A percentile compares a stretch with the other conserved stretches of the same genome.
Conservation (phyloP, 2,329 filamentous ascomycete species). For the Cercospora zeae-maydis region DNA sequence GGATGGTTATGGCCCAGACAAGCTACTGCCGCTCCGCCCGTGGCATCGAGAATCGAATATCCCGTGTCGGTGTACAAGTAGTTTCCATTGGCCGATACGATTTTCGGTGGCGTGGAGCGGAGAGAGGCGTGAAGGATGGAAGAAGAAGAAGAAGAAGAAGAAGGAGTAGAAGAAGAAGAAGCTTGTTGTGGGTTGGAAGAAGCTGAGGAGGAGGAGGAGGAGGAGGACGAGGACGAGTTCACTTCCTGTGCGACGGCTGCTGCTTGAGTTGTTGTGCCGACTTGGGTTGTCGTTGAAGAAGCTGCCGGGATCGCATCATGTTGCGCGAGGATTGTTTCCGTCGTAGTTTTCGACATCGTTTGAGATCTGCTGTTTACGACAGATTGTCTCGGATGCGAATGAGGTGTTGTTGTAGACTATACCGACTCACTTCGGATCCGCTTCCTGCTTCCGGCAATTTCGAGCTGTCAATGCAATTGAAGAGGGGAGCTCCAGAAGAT, state of each 20-base stretch:
- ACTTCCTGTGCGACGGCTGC: not conserved
- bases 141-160: not conserved
- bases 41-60: slow-evolving; percentile 63
- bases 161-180: too few relatives aligned
- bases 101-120: slow-evolving; percentile 43
- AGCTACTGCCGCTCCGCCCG: slow-evolving; percentile 67
- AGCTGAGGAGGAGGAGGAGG: slow-evolving; percentile 16
- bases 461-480: not conserved
- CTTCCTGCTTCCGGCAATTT: not conserved
- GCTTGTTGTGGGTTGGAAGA: slow-evolving; percentile 39
- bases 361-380: not conserved
- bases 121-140: slow-evolving; percentile 51
- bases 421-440: not conserved
- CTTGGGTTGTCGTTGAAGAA: not conserved
- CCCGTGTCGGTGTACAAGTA: slow-evolving; percentile 51
- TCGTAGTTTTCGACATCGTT: not conserved
- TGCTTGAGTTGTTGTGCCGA: slow-evolving; percentile 18
- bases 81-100: slow-evolving; percentile 47
- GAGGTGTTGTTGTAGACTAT: not conserved
- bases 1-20: slow-evolving; percentile 58
- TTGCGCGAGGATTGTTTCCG: not conserved
- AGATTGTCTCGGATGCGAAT: not conserved
- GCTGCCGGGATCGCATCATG: not conserved
- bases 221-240: not conserved
- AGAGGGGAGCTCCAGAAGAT: not conserved